Evolutionary conservation across 2,329 filamentous ascomycete species (phyloP).

Genomic region (Scytalidium sp.): DNA sequence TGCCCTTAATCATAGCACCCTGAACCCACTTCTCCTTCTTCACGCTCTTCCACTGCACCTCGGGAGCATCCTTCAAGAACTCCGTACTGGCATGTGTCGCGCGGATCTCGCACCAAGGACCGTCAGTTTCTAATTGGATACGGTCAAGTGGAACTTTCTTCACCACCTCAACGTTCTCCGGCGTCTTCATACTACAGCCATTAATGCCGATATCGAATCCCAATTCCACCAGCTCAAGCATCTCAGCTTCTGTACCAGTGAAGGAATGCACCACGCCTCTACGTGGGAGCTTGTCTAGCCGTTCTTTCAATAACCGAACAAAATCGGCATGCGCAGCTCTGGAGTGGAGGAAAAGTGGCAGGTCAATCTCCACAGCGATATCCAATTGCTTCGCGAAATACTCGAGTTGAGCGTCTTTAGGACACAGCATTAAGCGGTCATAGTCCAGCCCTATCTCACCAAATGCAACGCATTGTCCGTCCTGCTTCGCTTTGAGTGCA

Average conservation of each 20-base stretch:
- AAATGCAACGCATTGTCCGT: conserved; percentile 62
- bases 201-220: conserved; percentile 94
- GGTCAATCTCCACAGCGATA: conserved; percentile 47
- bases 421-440: conserved; percentile 81
- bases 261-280: conserved; percentile 92
- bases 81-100: conserved; percentile 72
- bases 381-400: conserved; percentile 73
- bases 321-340: conserved; percentile 86
- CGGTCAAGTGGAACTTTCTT: conserved; percentile 72
- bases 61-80: conserved; percentile 39
- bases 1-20: conserved; percentile 87
- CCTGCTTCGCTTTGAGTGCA: conserved; percentile 49
- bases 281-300: conserved; percentile 64
- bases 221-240: conserved; percentile 73
- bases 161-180: conserved; percentile 84
- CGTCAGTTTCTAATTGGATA: conserved; percentile 94
- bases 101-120: conserved; percentile 95
- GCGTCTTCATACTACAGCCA: conserved; percentile 93
- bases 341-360: conserved; percentile 91
- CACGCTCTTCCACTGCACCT: conserved; percentile 69
- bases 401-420: conserved; percentile 74
- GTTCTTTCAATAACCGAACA: conserved; percentile 62
- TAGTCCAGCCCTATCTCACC: conserved; percentile 97
- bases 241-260: conserved; percentile 83
- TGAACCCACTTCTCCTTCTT: conserved; percentile 96